These are phyloP conservation scores for Corymbia calophylla DNA, from an alignment of 441 rosid genomes.

Conservation along the genomic window DNA sequence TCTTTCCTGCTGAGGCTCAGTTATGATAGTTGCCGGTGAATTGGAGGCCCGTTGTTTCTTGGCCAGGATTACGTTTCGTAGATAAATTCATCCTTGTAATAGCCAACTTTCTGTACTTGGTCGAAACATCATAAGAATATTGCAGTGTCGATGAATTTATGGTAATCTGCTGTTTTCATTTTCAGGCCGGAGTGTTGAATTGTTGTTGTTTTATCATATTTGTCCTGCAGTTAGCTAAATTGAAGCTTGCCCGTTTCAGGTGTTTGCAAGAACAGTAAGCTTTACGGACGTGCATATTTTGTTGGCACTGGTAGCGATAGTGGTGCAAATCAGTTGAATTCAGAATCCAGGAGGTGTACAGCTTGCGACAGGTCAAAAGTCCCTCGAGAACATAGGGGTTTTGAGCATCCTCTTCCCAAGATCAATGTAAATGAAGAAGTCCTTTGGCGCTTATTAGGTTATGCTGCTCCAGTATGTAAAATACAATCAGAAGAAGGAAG, in stretches of 20 bases:
- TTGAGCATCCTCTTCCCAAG: conserved; percentile 28
- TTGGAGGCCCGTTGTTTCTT: not conserved
- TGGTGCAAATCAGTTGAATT: conserved; percentile 18
- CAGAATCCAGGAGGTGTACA: conserved; percentile 27
- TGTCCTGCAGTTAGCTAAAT: not conserved
- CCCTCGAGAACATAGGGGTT: conserved; percentile 22
- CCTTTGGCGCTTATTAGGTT: conserved; percentile 35
- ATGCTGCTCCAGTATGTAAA: conserved; percentile 39
- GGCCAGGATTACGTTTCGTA: not conserved
- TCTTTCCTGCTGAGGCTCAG: not conserved
- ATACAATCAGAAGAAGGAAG: conserved; percentile 15
- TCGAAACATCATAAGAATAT: not conserved
- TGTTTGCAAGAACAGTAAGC: not conserved
- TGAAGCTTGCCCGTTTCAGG: not conserved
- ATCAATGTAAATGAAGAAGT: conserved; percentile 37
- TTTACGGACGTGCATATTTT: not conserved
- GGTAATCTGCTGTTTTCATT: not conserved
- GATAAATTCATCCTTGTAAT: not conserved
- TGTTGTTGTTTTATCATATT: not conserved
- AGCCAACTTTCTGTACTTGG: not conserved
- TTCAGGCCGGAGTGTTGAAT: not conserved
- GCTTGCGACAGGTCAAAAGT: conserved; percentile 20
- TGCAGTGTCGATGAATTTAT: not conserved
- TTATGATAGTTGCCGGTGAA: not conserved
- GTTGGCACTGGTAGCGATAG: conserved; percentile 7